Base-by-base conservation (phyloP, 116 monocot genomes). In the Thalassia testudinum region DNA sequence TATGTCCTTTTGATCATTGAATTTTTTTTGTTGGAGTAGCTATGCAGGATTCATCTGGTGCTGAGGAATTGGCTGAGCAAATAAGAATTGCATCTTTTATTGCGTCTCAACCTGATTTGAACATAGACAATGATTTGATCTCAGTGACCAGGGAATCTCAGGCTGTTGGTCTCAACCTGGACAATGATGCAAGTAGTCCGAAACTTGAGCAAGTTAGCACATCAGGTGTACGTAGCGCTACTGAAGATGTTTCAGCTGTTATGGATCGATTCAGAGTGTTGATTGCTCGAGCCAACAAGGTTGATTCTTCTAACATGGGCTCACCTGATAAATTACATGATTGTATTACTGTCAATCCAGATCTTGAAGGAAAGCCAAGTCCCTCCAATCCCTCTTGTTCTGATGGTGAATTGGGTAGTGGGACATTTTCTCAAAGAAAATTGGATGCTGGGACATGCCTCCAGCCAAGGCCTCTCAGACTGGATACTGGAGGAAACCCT, bases 261-360 rank as follows among this genome's bases (percentile, higher is more conserved):
- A 70, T 76, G 70, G 56, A 45, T 14, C 62, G 76, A 57, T 60
- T 70, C 17, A 66, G 40, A 52, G 26, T 63, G 47, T 34, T 76
- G 20, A 70, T 66, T 42, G 53, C 12, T 47, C 66, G 61, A 7
- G 30, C n/a, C 19, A 53, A 37, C 13, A 69, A 24, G 0, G 26
- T 17, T 5, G 20, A 26, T 22, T 34, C 29, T 47, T 19, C 19
- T 1, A 12, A 22, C 21, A 8, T 15, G 3, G 59, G 54, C 5
- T 27, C 48, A 28, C 47, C 26, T 19, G 21, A 12, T 26, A 26
- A 47, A 18, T 27, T 48, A 7, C 28, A 27, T 18, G 29, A 30
- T 1, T 18, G 17, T 27, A 7, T 26, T 38, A 18, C 22, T 28
- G n/a, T 7, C 19, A 19, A 47, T 19, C 24, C 11, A 7, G 23